Conservation (phyloP, 805 yeast species). For the Maudiozyma pseudohumilis region DNA sequence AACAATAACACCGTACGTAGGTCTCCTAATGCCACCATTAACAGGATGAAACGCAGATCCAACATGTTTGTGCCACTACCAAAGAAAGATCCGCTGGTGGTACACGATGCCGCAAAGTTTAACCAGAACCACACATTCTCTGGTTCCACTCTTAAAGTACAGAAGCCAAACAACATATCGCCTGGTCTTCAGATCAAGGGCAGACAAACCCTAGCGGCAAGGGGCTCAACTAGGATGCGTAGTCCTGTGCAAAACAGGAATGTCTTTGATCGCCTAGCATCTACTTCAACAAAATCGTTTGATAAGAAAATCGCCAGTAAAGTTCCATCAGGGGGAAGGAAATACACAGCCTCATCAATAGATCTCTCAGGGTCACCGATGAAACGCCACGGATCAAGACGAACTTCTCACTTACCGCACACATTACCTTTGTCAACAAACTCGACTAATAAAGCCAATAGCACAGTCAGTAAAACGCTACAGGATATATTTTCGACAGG, state of each 20-base stretch:
- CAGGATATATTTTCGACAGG: slow-evolving; percentile 20
- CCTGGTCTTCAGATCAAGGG: slow-evolving; percentile 1
- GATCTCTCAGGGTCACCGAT: slow-evolving; percentile 26
- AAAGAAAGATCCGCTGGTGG: slow-evolving; percentile 25
- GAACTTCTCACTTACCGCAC: slow-evolving; percentile 6
- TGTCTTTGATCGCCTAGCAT: slow-evolving; percentile 26
- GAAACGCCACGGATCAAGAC: slow-evolving; percentile 7
- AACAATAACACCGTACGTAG: neutral
- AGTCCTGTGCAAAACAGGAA: slow-evolving; percentile 8
- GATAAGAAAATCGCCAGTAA: slow-evolving; percentile 18
- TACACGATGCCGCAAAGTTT: slow-evolving; percentile 6
- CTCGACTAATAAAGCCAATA: slow-evolving; percentile 13
- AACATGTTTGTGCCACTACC: slow-evolving; percentile 30
- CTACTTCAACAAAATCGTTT: slow-evolving; percentile 24
- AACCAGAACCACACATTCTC: slow-evolving; percentile 4
- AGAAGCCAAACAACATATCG: slow-evolving; percentile 1
- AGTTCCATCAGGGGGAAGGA: slow-evolving; percentile 4
- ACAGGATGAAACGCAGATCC: slow-evolving; percentile 19
- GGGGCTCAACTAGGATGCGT: slow-evolving; percentile 2
- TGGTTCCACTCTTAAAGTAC: slow-evolving; percentile 2
- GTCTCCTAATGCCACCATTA: slow-evolving; percentile 5
- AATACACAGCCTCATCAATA: slow-evolving; percentile 14
- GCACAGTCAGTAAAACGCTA: slow-evolving; percentile 23
- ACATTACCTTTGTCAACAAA: slow-evolving; percentile 1
- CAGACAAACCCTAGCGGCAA: neutral